Evolutionary conservation across 106 monocot species (phyloP), one percentile per base, ranked within the genome.

Genomic region (Phalaenopsis aphrodite): DNA sequence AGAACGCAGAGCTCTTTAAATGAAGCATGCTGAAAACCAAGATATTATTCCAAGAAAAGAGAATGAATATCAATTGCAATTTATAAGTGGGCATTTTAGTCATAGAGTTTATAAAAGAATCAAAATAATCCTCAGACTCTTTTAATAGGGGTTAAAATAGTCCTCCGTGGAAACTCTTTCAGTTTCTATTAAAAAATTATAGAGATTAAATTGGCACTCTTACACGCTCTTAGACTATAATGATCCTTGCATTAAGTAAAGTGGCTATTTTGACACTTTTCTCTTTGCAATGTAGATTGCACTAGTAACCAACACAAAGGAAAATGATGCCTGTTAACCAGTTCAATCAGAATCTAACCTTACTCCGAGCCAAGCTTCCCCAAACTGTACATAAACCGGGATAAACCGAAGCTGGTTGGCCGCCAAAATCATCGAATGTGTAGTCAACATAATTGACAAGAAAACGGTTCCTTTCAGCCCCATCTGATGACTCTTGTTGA

Each of bases 301-400:
- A 74, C 18, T 4, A 74, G 5, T 39, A 19, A 41, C 41, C 41
- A 74, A 74, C 18, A 15, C 76, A 23, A 76, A 8, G 23, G 19
- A 76, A 21, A 76, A n/a, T 10, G 5, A 24, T 12, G n/a, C 23
- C 49, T 73, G 41, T 19, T 76, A 36, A 24, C 49, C 12, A 4
- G 21, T 49, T 48, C 46, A 76, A 76, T 65, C 36, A 46, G 15
- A 30, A 64, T 83, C 42, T 64, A 77, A 99, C 99, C 94, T 99
- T 99, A 79, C 99, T 99, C 71, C 99, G 85, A 81, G 99, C 99
- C 65, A 99, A 85, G 78, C 99, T 99, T 77, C 99, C 99, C 99
- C 99, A 99, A 3, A 99, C 99, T 56, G 99, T 95, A 41, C 92
- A 93, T 75, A 99, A 85, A 65, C 99, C 99, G 88, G 95, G 95